Conservation (phyloP, 2,329 filamentous ascomycete species). For the Aspergillus sergii region DNA sequence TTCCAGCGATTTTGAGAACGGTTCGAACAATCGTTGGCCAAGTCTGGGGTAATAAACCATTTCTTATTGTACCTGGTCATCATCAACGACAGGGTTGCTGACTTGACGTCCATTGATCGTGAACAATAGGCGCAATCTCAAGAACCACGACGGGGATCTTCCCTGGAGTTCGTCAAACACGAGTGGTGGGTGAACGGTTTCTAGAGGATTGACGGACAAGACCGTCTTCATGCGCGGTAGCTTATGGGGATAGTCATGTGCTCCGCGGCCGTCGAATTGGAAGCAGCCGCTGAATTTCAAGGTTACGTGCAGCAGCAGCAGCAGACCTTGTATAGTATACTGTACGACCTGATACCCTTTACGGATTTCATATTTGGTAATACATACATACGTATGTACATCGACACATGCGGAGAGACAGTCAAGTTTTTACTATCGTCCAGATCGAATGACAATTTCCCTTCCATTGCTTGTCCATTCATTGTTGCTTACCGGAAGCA, state of each 20-base stretch:
- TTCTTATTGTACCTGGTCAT: background rate
- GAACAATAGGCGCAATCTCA: background rate
- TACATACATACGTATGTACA: background rate
- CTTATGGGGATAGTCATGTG: background rate
- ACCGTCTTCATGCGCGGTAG: too few species aligned
- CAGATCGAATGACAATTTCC: background rate
- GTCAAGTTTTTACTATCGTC: background rate
- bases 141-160: background rate
- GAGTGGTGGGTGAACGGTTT: background rate
- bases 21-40: background rate
- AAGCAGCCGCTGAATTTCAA: conserved; percentile 1
- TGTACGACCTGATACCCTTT: background rate
- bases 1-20: background rate
- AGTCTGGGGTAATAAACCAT: background rate
- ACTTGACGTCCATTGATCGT: background rate
- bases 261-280: background rate
- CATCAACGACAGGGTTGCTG: background rate
- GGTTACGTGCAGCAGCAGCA: background rate
- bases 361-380: too few species aligned
- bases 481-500: background rate
- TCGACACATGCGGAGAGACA: background rate
- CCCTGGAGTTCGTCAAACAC: background rate
- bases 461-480: background rate
- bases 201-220: background rate
- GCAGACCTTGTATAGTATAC: background rate